phyloP scores from a whole-genome alignment of 805 yeast species.

The Candida quercuum region DNA sequence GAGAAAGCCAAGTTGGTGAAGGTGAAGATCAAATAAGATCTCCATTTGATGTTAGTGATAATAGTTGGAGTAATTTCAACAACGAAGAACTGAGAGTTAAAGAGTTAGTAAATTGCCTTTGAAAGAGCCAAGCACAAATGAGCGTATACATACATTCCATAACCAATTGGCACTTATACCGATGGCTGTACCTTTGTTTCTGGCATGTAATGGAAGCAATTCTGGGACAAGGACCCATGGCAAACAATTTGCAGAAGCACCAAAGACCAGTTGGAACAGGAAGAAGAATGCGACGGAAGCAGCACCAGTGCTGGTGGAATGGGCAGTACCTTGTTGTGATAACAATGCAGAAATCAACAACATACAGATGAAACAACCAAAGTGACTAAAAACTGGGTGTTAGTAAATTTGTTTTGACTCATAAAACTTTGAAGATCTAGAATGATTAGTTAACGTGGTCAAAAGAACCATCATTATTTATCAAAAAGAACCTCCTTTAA shows the following conservation, averaged over 20 bases:
- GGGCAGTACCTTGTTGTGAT: constrained; percentile 30
- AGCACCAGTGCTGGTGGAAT: constrained; percentile 39
- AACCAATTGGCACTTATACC: constrained; percentile 67
- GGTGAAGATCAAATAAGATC: constrained; percentile 67
- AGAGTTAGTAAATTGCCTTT: no score
- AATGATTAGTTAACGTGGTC: no score
- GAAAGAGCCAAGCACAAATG: no score
- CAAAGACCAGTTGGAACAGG: constrained; percentile 41
- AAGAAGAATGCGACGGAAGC: constrained; percentile 33
- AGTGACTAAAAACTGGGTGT: no score
- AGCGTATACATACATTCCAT: no score
- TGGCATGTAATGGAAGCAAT: constrained; percentile 51
- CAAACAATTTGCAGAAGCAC: constrained; percentile 41
- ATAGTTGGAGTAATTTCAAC: constrained; percentile 65
- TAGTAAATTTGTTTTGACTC: no score
- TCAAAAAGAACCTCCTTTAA: no score
- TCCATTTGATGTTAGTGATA: constrained; percentile 47
- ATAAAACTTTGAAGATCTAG: no score
- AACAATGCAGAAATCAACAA: not conserved
- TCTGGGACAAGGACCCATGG: constrained; percentile 68
- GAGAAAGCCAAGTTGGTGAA: constrained; percentile 53
- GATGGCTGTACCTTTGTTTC: constrained; percentile 46
- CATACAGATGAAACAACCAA: constrained; percentile 2
- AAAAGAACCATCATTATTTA: no score
- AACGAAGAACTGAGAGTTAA: no score